phyloP scores from a whole-genome alignment of 192 early-diverging fungal species.

The Backusella australiensis region DNA sequence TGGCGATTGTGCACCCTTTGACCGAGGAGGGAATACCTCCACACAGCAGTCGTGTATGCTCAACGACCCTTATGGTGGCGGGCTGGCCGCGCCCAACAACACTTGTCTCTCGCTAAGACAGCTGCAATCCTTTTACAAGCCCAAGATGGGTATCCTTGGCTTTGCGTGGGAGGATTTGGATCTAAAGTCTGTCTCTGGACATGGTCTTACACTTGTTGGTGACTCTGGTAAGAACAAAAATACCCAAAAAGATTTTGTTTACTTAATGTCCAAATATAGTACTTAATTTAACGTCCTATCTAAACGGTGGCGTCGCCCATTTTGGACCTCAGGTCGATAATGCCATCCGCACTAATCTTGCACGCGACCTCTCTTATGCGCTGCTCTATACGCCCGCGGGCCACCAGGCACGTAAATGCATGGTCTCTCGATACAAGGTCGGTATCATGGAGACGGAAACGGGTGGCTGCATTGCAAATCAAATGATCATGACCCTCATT shows the following conservation, averaged over 20 bases:
- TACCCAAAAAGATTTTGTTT: background rate
- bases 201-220: constrained; percentile 19
- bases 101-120: constrained; percentile 22
- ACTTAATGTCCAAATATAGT: constrained; percentile 19
- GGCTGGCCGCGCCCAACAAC: constrained; percentile 1
- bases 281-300: constrained; percentile 34
- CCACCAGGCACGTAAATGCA: constrained; percentile 39
- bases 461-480: constrained; percentile 56
- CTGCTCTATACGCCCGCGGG: constrained; percentile 13
- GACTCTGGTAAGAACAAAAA: constrained; percentile 18
- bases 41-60: constrained; percentile 7
- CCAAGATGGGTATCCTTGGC: constrained; percentile 7
- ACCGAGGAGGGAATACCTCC: background rate
- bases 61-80: constrained; percentile 26
- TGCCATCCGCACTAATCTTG: constrained; percentile 4
- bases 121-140: background rate
- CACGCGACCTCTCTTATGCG: constrained; percentile 29
- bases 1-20: constrained; percentile 13
- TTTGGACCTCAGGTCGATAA: constrained; percentile 20
- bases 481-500: constrained; percentile 56
- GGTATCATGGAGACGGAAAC: constrained; percentile 59
- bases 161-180: constrained; percentile 34
- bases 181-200: background rate
- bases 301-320: background rate
- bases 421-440: constrained; percentile 43